Base-by-base conservation (phyloP, 169 alveolate species). In the Eimeria brunetti region DNA sequence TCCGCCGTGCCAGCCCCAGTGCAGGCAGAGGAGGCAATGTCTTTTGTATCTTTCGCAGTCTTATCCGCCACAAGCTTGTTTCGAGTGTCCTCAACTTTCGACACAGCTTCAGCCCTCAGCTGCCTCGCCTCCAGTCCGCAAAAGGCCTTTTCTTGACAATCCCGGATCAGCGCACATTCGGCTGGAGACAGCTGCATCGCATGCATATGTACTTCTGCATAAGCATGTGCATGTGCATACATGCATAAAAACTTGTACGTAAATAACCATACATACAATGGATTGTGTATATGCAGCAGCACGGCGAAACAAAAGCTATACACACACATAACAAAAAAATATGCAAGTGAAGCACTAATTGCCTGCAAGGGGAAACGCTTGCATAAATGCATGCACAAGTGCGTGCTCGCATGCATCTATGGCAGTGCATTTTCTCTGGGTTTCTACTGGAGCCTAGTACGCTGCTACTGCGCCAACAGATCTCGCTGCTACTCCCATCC, bases 171-270 rank as follows among this genome's bases (percentile, higher is more conserved):
- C 89, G 62, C 89, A 33, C 89, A 80, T 20, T 80, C 89, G 18
- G 89, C 89, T 4, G 89, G 89, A n/a, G 89, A 80, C 67, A 80
- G 64, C 89, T 80, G 89, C 71, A 41, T 11, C 30, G 84, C 56
- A 75, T 6, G 14, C 14, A 75, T 22, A 27, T 18, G 38, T 36
- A 22, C 20, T 14, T 24, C 6, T 14, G 27, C 27, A 44, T 14
- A 71, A 9, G 36, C 36, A 33, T 33, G 9, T 27, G 6, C 46
- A 41, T 4, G 46, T 20, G 24, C 24, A 62, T 62, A 18, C 4
- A 69, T 30, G 9, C n/a, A 18, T 71, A 36, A 12, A 30, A 11
- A 33, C 36, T 12, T 71, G 33, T 60, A 60, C 22, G 20, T 60
- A 24, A 16, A 60, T 60, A 60, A 16, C 5, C 33, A 24, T 24